These are phyloP conservation scores for Eutrema japonicum DNA, from an alignment of 345 rosid genomes.

Conservation along the genomic window DNA sequence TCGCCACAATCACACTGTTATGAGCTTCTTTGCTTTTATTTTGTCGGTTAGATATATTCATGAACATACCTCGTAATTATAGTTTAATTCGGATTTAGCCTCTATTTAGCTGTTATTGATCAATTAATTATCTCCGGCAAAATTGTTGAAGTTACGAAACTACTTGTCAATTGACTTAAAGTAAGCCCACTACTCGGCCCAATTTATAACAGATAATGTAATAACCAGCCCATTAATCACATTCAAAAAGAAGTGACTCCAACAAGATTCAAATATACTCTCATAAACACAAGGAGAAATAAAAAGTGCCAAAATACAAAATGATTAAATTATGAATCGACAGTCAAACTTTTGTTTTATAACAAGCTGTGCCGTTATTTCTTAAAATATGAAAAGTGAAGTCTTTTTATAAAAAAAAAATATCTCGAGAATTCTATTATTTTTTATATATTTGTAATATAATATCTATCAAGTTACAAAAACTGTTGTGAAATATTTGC, in stretches of 20 bases:
- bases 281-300: not conserved
- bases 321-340: not conserved
- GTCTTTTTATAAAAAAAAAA: no score
- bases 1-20: slow-evolving; percentile 6
- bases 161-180: not conserved
- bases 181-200: slow-evolving; percentile 8
- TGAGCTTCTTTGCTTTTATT: not conserved
- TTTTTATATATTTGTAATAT: no score
- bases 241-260: not conserved
- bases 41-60: not conserved
- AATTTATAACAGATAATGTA: not conserved
- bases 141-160: not conserved
- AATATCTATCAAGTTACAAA: not conserved
- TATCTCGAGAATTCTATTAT: no score
- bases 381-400: no score
- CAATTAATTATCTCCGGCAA: slow-evolving; percentile 4
- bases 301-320: not conserved
- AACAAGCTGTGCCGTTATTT: not conserved
- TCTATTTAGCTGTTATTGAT: not conserved
- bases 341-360: not conserved
- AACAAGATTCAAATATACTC: not conserved
- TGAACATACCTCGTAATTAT: not conserved
- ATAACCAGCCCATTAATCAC: not conserved
- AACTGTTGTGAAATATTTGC: not conserved
- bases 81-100: slow-evolving; percentile 21